Percentiles rank a stretch among this genome's conserved stretches.
Evolutionary conservation across 768 basidiomycete species (phyloP).

Genomic region (Leccinum disarticulatum): DNA sequence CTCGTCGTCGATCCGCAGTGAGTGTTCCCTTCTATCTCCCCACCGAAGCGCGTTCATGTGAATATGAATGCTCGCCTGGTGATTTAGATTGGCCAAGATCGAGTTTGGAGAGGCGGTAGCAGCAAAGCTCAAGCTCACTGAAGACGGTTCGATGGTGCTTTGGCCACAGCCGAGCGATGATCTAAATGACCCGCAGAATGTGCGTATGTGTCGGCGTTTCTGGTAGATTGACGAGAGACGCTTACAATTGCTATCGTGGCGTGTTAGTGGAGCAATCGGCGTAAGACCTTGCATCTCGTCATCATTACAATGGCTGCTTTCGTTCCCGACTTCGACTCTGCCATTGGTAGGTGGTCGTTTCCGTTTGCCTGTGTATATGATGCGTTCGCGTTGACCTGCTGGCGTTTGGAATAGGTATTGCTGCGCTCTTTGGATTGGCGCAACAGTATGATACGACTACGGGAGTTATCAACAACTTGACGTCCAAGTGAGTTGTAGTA

Average conservation of each 20-base stretch:
- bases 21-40: conserved; percentile 18
- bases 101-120: conserved; percentile 52
- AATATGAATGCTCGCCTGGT: neutral
- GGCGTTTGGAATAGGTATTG: conserved; percentile 40
- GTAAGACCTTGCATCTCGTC: conserved; percentile 46
- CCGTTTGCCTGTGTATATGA: neutral
- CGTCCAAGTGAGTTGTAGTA: conserved; percentile 36
- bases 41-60: neutral
- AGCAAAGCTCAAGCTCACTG: conserved; percentile 44
- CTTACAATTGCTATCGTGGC: neutral
- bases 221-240: neutral
- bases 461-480: conserved; percentile 50
- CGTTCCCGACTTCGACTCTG: conserved; percentile 55
- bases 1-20: conserved; percentile 62
- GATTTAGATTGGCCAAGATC: conserved; percentile 42
- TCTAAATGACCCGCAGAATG: conserved; percentile 55
- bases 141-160: conserved; percentile 46
- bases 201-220: conserved; percentile 20
- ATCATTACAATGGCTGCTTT: conserved; percentile 53
- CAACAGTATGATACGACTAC: conserved; percentile 44
- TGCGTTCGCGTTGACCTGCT: neutral
- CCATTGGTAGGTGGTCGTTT: conserved; percentile 37
- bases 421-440: conserved; percentile 48
- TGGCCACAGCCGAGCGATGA: conserved; percentile 56
- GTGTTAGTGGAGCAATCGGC: conserved; percentile 42